phyloP scores from a whole-genome alignment of 164 flowering plant species.

The Cinnamomum chago region DNA sequence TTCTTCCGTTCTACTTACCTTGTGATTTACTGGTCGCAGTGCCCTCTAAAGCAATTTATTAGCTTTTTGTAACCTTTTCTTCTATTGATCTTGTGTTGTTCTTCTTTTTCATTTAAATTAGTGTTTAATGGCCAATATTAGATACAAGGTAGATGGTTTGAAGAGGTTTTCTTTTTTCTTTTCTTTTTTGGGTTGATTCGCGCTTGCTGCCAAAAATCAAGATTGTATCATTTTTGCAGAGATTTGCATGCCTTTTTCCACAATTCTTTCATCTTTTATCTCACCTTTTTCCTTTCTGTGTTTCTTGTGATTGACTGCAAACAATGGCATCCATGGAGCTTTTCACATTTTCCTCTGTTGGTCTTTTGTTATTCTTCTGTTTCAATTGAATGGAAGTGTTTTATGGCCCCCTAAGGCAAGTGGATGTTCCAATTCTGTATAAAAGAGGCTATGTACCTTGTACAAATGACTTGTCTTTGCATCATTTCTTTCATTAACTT shows the following conservation, averaged over 20 bases:
- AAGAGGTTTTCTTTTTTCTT: neutral
- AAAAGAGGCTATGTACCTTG: neutral
- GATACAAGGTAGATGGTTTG: neutral
- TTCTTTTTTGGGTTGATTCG: neutral
- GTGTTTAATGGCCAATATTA: too few relatives aligned
- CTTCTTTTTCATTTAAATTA: neutral
- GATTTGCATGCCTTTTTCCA: neutral
- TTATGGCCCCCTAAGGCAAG: neutral
- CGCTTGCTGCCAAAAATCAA: neutral
- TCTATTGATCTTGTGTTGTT: too few relatives aligned
- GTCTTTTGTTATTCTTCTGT: too few relatives aligned
- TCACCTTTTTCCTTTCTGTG: neutral
- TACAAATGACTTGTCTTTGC: constrained; percentile 6
- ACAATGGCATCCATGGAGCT: neutral
- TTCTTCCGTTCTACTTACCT: neutral
- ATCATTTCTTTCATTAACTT: too few relatives aligned
- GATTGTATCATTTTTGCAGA: neutral
- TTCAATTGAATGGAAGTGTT: neutral
- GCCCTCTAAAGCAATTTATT: too few relatives aligned
- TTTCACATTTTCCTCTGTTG: neutral
- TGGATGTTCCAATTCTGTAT: neutral
- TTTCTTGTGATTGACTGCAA: neutral
- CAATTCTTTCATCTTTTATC: neutral
- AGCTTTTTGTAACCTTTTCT: neutral
- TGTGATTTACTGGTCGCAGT: neutral